Evolutionary conservation across 2,329 filamentous ascomycete species (phyloP), one percentile per base, ranked within the genome.

Genomic region (Aspergillus hortae): DNA sequence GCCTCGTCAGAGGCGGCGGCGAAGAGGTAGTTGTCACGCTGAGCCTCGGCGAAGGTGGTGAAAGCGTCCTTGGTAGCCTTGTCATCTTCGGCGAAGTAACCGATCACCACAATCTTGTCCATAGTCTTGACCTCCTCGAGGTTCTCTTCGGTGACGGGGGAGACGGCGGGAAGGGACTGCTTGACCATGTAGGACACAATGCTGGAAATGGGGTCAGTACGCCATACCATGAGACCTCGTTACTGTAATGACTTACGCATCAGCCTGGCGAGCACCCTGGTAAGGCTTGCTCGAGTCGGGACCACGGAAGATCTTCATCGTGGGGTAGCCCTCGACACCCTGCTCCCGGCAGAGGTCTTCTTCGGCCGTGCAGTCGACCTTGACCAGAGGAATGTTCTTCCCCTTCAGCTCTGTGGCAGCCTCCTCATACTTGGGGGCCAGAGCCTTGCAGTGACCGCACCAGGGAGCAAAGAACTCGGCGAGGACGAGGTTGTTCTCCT

Each of bases 381-480:
- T 78, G 54, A 72, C 74, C 40, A 79, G 56, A 11, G 74, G 63
- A 32, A 79, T 78, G 47, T 77, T 67, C 66, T 78, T 79, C 55
- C 69, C 66, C 61, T 78, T 77, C 49, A 79, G 61, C 47, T 76
- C 70, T 6, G 74, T 73, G 42, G 76, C 76, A 44, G 76, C 76
- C 51, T 73, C 67, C 57, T 79, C 76, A 56, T 79, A 78, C 58
- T 79, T 76, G 23, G 77, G 76, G 32, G 75, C 94, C 61, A 99
- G 89, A 55, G 92, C 92, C 82, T 99, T 97, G 88, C 92, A 97
- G 83, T 97, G 92, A 61, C 92, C 92, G 64, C 89, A 95, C 92
- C 92, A 95, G 64, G 92, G 92, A 62, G 92, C 92, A 74, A 90
- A 96, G 85, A 96, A 99, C 79, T 99, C 92, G 65, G 91, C 91